These are phyloP conservation scores for Colletotrichum tropicicola DNA, from an alignment of 2,329 filamentous ascomycete genomes.

Conservation along the genomic window DNA sequence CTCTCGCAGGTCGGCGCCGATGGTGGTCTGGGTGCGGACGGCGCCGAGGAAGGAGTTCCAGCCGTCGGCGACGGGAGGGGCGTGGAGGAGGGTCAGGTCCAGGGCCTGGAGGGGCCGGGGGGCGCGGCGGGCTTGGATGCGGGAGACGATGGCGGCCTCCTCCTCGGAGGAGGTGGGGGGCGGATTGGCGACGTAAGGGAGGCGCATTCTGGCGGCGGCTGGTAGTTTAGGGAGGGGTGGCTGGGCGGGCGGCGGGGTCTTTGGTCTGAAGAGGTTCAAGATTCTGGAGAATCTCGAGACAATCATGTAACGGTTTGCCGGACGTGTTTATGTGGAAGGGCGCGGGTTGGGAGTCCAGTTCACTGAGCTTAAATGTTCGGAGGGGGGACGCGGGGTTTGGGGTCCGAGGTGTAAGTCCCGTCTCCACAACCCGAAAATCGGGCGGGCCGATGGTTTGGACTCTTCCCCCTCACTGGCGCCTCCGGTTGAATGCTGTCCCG, in stretches of 20 bases:
- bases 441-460: slow-evolving; percentile 15
- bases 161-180: slow-evolving; percentile 53
- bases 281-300: background rate
- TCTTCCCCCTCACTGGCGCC: background rate
- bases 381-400: slow-evolving; percentile 21
- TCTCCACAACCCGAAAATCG: slow-evolving; percentile 28
- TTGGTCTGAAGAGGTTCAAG: background rate
- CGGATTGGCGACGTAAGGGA: slow-evolving; percentile 70
- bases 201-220: slow-evolving; percentile 62
- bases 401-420: slow-evolving; percentile 16
- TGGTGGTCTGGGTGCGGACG: slow-evolving; percentile 61
- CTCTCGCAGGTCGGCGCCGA: slow-evolving; percentile 71
- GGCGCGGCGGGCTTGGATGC: slow-evolving; percentile 71
- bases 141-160: slow-evolving; percentile 66
- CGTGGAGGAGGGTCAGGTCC: slow-evolving; percentile 81
- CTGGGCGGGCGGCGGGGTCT: background rate
- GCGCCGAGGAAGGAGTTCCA: slow-evolving; percentile 77
- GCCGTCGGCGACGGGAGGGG: slow-evolving; percentile 77
- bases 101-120: slow-evolving; percentile 78
- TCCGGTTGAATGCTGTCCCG: slow-evolving; percentile 30
- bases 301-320: background rate
- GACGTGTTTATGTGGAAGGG: too few relatives aligned
- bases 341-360: background rate
- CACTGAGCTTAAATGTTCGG: slow-evolving; percentile 1
- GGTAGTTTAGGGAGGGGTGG: background rate